Conservation (phyloP, 495 filamentous ascomycete species). For the Penicillium samsonianum region DNA sequence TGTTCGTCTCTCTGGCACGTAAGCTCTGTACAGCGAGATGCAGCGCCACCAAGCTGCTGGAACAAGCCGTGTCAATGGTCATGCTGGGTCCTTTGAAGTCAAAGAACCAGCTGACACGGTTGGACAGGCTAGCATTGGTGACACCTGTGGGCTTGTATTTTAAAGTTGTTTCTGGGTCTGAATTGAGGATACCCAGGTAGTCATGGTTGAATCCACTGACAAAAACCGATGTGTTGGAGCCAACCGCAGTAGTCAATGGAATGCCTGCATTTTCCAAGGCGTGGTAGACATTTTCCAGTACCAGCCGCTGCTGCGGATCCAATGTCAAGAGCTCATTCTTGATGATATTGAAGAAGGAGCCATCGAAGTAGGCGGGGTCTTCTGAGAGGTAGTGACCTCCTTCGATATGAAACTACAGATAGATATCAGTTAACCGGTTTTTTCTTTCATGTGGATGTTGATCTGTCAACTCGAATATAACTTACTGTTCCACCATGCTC, state of each 20-base stretch:
- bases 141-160: constrained; percentile 33
- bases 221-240: constrained; percentile 39
- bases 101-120: constrained; percentile 47
- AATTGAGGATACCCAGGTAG: constrained; percentile 26
- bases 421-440: not conserved
- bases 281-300: constrained; percentile 61
- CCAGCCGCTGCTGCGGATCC: constrained; percentile 51
- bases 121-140: constrained; percentile 42
- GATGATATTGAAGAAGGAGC: constrained; percentile 59
- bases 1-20: constrained; percentile 39
- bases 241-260: constrained; percentile 22
- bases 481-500: constrained; percentile 35
- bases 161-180: constrained; percentile 24
- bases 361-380: constrained; percentile 46
- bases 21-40: constrained; percentile 42
- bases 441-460: not conserved
- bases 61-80: constrained; percentile 47
- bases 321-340: constrained; percentile 50
- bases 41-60: constrained; percentile 37
- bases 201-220: constrained; percentile 34
- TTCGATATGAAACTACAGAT: constrained; percentile 23
- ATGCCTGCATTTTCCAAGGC: constrained; percentile 36
- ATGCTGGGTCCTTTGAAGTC: constrained; percentile 44
- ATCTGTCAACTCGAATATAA: not conserved
- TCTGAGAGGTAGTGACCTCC: constrained; percentile 34